Evolutionary conservation across 441 rosid genomes (phyloP).

Genomic region (Flueggea neowawraea): DNA sequence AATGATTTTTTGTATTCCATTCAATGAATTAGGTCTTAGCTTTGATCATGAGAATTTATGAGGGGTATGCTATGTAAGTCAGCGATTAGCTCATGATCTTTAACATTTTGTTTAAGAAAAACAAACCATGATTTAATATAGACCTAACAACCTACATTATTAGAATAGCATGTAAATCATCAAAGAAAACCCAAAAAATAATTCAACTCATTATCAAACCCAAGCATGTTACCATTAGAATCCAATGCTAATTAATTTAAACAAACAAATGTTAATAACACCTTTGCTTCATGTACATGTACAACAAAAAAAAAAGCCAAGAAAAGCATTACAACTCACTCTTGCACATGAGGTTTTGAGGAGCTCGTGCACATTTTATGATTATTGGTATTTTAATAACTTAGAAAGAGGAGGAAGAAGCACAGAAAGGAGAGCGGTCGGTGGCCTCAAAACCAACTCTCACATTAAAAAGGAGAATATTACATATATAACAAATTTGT

Average conservation of each 20-base stretch:
- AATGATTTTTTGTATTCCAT: too few relatives aligned
- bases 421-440: slow-evolving; percentile 19
- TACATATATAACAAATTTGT: too few relatives aligned
- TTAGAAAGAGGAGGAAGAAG: slow-evolving; percentile 13
- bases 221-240: too few relatives aligned
- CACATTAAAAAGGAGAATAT: too few relatives aligned
- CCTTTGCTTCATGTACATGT: background rate
- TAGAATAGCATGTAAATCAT: background rate
- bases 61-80: too few relatives aligned
- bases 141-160: slow-evolving; percentile 3
- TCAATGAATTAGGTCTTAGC: too few relatives aligned
- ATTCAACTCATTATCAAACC: too few relatives aligned
- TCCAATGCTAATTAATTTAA: too few relatives aligned
- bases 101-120: background rate
- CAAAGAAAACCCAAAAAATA: too few relatives aligned
- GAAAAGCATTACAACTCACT: slow-evolving; percentile 23
- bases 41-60: too few relatives aligned
- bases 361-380: slow-evolving; percentile 11
- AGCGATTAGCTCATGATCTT: background rate
- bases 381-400: background rate
- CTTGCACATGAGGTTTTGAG: slow-evolving; percentile 18
- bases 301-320: slow-evolving; percentile 16
- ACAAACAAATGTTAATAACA: too few relatives aligned
- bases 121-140: background rate
- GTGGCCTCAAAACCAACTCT: slow-evolving; percentile 6